phyloP scores from a whole-genome alignment of 2,329 filamentous ascomycete genomes.

The Phaeosphaeria sp. region DNA sequence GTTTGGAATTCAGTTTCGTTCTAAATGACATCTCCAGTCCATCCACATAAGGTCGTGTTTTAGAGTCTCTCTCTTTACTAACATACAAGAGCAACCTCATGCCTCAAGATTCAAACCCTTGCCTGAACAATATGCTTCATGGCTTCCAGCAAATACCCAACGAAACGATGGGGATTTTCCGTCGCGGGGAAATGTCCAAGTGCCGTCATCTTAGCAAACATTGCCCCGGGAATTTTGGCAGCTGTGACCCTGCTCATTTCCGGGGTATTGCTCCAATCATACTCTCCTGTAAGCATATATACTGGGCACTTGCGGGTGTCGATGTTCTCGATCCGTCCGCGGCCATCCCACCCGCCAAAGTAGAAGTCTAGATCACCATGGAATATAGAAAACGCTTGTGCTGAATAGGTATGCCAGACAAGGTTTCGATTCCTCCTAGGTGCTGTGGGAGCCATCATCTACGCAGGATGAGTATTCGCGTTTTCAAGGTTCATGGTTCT shows the following conservation, averaged over 20 bases:
- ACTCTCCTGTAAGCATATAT: conserved; percentile 59
- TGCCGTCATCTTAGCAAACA: conserved; percentile 54
- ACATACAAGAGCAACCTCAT: too few species aligned
- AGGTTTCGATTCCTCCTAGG: conserved; percentile 54
- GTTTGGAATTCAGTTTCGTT: too few species aligned
- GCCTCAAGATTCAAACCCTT: not conserved
- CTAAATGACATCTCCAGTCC: too few species aligned
- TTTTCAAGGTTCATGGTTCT: not conserved
- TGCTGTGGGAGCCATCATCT: conserved; percentile 56
- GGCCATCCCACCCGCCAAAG: conserved; percentile 58
- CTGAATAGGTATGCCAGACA: conserved; percentile 58
- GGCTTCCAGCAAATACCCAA: conserved; percentile 46
- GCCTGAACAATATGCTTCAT: conserved; percentile 40
- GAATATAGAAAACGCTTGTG: conserved; percentile 58
- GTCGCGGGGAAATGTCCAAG: conserved; percentile 58
- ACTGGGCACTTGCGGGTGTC: conserved; percentile 58
- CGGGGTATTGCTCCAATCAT: conserved; percentile 56
- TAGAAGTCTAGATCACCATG: conserved; percentile 60
- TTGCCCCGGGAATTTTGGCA: conserved; percentile 55
- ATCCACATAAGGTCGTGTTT: too few species aligned
- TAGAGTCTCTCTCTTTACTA: too few species aligned
- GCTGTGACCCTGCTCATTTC: conserved; percentile 55
- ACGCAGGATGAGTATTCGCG: conserved; percentile 1
- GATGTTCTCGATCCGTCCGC: conserved; percentile 52
- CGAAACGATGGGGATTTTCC: conserved; percentile 50